Base-by-base conservation (phyloP, 2,329 filamentous ascomycete genomes). In the Colletotrichum incanum region DNA sequence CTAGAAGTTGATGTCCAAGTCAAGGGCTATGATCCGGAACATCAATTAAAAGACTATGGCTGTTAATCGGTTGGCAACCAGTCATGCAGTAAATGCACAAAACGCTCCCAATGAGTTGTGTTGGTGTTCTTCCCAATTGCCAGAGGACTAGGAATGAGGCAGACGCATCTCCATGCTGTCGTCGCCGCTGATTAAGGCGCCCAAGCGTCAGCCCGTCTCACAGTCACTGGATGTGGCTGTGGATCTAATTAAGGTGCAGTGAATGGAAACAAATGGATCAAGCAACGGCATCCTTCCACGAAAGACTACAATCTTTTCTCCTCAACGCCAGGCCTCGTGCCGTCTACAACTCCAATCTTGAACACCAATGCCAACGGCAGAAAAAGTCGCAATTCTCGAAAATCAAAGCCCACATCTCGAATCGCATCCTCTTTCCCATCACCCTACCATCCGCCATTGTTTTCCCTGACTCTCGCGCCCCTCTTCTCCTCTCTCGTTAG, bases 201-300 rank as follows among this genome's bases (percentile, higher is more conserved):
- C 58, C 47, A 56, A 56, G 64, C 64, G 64, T 63, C 58, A 34
- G 67, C 34, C 26, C 28, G 62, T 66, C 55, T 66, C 37, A 49
- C 45, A 60, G 45, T 45, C 34, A 39, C 54, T 23, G 31, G 34
- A 23, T 16, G 31, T 56, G 31, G 31, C 54, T 37, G 20, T 14
- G 52, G 31, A 23, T 23, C 20, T 59, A 52, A 62, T 34, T 56
- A 18, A 37, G 31, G 16, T 28, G 47, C 23, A 52, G 47, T 54
- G 61, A 31, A 43, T 41, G 34, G 47, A 62, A 34, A 37, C 28
- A 49, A 49, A 52, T 20, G 43, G 31, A 39, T 28, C 8, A 55
- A 55, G 14, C 34, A 45, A n/a, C 34, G 5, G n/a, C 45, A 31
- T 39, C 16, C n/a, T 34, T 18, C 14, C 5, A n/a, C 41, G 8